Evolutionary conservation across 2,329 filamentous ascomycete genomes (phyloP).

Genomic region (Botryotinia globosa): DNA sequence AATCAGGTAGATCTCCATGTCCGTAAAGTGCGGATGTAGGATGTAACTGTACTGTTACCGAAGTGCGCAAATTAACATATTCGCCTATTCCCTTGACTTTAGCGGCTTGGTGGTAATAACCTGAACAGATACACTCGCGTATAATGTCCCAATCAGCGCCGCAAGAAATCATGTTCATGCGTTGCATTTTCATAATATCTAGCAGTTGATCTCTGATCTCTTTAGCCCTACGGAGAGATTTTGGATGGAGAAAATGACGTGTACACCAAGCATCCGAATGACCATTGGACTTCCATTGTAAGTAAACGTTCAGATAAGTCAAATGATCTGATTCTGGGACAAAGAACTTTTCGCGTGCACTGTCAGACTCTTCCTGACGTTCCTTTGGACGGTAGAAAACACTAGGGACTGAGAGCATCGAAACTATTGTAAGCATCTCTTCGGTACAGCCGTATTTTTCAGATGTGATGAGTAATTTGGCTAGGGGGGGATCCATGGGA

Average conservation of each 20-base stretch:
- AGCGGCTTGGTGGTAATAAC: constrained; percentile 97
- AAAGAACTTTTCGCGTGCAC: constrained; percentile 95
- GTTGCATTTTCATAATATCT: constrained; percentile 92
- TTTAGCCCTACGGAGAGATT: constrained; percentile 83
- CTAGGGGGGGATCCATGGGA: constrained; percentile 94
- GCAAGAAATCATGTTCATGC: constrained; percentile 82
- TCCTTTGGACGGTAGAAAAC: constrained; percentile 98
- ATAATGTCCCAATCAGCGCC: constrained; percentile 97
- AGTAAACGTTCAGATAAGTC: constrained; percentile 92
- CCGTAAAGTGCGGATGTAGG: constrained; percentile 93
- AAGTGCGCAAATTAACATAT: constrained; percentile 94
- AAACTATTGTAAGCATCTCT: constrained; percentile 97
- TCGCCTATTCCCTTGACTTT: constrained; percentile 95
- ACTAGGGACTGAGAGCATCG: constrained; percentile 93
- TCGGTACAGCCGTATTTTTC: constrained; percentile 90
- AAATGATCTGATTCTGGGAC: constrained; percentile 96
- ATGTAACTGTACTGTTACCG: constrained; percentile 89
- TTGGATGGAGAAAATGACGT: constrained; percentile 92
- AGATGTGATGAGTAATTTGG: constrained; percentile 90
- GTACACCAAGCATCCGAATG: constrained; percentile 89
- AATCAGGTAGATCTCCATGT: constrained; percentile 89
- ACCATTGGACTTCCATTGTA: constrained; percentile 90
- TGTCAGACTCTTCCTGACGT: constrained; percentile 92
- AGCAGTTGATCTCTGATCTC: constrained; percentile 91
- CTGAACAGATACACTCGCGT: constrained; percentile 92